Evolutionary conservation across 352 stramenopile species (phyloP), one percentile per base, ranked within the genome.

Genomic region (Sclerospora graminicola): DNA sequence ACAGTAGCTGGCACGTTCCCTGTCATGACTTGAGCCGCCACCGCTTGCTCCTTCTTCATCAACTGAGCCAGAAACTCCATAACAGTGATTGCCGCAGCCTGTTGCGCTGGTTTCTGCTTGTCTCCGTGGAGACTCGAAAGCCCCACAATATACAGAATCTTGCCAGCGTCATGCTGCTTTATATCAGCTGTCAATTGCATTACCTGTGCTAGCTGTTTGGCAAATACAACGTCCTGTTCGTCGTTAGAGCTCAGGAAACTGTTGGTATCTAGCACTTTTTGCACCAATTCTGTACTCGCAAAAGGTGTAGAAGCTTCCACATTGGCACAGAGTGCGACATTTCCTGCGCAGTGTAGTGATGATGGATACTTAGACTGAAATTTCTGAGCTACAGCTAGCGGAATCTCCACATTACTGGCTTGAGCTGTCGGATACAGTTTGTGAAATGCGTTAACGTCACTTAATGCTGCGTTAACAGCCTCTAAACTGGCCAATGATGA

Each of bases 21-120:
- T 13, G 54, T 60, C 53, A 75, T 60, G 8, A 81, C 35, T 48
- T 81, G 68, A 18, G 63, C 60, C 8, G 45, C 68, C 4, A 54
- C 54, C 1, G 32, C 8, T 5, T 48, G 16, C n/a, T 65, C 49
- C 0, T 14, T 55, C 28, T 59, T 63, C 53, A 73, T 49, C 33
- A 81, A 34, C n/a, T 66, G 50, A 5, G 41, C 43, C 31, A 76
- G 47, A 23, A 82, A 72, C 37, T 64, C 49, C 3, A 51, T 33
- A 14, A 78, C 55, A 4, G 59, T 38, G 4, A 29, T 45, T 4
- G 60, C 36, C 28, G 66, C 33, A 4, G 57, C 60, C 28, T 60
- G 20, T 28, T 61, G 41, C 1, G 63, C 69, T 5, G 9, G 21
- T 4, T 21, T 28, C 31, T 63, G 53, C 42, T 70, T 81, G 26